These are phyloP conservation scores for Macrophomina tecta DNA, from an alignment of 2,329 filamentous ascomycete genomes.

Conservation along the genomic window DNA sequence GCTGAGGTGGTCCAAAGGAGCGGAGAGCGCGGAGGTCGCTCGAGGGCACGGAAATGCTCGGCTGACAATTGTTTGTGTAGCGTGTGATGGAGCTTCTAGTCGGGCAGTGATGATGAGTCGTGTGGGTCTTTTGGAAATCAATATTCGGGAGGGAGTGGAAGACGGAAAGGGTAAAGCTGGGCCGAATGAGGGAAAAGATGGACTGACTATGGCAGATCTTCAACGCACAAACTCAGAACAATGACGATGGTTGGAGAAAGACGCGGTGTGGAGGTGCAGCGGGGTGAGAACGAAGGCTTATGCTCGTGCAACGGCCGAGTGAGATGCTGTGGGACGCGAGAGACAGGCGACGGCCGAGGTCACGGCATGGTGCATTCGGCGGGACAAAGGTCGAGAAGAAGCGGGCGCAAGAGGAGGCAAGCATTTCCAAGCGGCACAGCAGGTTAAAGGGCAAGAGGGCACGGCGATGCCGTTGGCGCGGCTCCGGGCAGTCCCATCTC, in stretches of 20 bases:
- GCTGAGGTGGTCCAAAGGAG: constrained; percentile 12
- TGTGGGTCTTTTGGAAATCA: constrained; percentile 24
- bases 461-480: background rate
- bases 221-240: constrained; percentile 10
- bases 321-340: constrained; percentile 7
- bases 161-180: background rate
- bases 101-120: constrained; percentile 14
- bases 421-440: constrained; percentile 1
- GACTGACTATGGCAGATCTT: constrained; percentile 18
- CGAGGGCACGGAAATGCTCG: constrained; percentile 4
- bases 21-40: constrained; percentile 14
- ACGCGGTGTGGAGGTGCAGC: constrained; percentile 5
- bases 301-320: constrained; percentile 8
- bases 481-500: constrained; percentile 2
- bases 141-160: background rate
- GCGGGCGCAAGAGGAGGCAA: background rate
- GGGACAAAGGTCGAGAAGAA: background rate
- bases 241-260: constrained; percentile 4
- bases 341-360: background rate
- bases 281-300: background rate
- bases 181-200: constrained; percentile 19
- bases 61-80: constrained; percentile 15
- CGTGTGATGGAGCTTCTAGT: constrained; percentile 1
- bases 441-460: background rate
- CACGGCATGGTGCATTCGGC: constrained; percentile 3